Percentiles rank a stretch among this genome's conserved stretches.
Conservation (phyloP, 2,329 filamentous ascomycete genomes). For the Arthrobotrys entomopaga region DNA sequence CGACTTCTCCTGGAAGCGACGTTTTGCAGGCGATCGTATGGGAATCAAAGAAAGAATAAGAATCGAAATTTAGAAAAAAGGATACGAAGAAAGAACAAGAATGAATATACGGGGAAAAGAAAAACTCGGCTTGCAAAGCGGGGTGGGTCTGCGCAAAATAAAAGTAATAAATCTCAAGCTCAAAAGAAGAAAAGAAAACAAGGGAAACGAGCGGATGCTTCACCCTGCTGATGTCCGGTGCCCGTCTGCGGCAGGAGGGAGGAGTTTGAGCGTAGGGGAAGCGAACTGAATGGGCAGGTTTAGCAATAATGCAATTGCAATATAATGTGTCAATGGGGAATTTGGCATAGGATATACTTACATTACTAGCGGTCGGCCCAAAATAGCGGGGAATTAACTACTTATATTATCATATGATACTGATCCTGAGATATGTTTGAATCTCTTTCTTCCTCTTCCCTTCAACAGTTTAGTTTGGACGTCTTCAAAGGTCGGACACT, state of each 20-base stretch:
- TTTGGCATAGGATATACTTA: constrained; percentile 22
- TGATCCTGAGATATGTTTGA: constrained; percentile 32
- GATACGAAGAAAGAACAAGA: constrained; percentile 15
- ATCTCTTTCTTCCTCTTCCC: no score
- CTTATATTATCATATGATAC: constrained; percentile 15
- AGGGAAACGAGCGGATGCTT: constrained; percentile 13
- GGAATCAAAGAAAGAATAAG: constrained; percentile 10
- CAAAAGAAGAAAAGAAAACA: no score
- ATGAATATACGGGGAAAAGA: not conserved
- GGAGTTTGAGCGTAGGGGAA: constrained; percentile 14
- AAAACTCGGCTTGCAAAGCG: constrained; percentile 14
- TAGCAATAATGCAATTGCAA: constrained; percentile 35
- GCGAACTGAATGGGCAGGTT: constrained; percentile 40
- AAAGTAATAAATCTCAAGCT: constrained; percentile 24
- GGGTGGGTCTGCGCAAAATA: constrained; percentile 25
- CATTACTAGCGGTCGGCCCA: constrained; percentile 32
- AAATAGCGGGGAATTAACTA: constrained; percentile 41
- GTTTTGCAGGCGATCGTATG: constrained; percentile 37
- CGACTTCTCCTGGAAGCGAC: constrained; percentile 51
- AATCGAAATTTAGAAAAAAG: constrained; percentile 20
- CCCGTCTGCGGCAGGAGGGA: constrained; percentile 33
- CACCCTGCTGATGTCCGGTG: constrained; percentile 13
- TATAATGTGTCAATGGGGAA: constrained; percentile 25
- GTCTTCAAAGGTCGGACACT: no score
- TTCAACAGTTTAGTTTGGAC: no score